Conservation (phyloP, 2,329 filamentous ascomycete species). For the Ophioceras dolichostomum region DNA sequence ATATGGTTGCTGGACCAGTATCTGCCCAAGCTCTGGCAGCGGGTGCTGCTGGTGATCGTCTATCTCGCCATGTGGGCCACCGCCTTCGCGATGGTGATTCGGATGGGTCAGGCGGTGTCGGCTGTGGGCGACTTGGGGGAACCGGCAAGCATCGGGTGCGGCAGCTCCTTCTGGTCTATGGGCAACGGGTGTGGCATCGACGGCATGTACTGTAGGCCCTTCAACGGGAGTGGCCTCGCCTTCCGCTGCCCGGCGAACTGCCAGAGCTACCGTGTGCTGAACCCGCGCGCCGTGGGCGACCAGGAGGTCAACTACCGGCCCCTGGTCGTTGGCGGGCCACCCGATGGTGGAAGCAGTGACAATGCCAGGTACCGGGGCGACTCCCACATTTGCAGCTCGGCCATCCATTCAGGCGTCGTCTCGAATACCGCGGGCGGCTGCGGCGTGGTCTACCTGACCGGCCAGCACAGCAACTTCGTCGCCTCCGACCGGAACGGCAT, state of each 20-base stretch:
- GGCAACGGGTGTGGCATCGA: constrained; percentile 65
- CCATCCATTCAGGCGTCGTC: constrained; percentile 63
- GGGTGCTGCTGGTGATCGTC: constrained; percentile 42
- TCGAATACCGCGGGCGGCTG: constrained; percentile 57
- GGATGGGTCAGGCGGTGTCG: constrained; percentile 43
- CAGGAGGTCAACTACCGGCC: constrained; percentile 51
- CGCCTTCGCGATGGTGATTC: constrained; percentile 56
- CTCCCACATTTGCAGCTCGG: constrained; percentile 66
- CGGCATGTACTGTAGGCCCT: constrained; percentile 63
- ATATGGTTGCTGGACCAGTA: constrained; percentile 49
- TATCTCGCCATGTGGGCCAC: constrained; percentile 58
- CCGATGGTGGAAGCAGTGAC: constrained; percentile 24
- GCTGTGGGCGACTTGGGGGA: constrained; percentile 57
- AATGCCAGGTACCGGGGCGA: constrained; percentile 70
- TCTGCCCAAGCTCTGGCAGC: constrained; percentile 44
- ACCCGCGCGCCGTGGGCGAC: constrained; percentile 64
- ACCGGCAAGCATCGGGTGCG: constrained; percentile 54
- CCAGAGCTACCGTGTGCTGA: constrained; percentile 49
- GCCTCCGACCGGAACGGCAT: constrained; percentile 62
- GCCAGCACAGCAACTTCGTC: constrained; percentile 47
- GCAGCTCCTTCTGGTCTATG: constrained; percentile 55
- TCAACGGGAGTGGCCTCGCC: constrained; percentile 54
- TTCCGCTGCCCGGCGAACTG: constrained; percentile 70
- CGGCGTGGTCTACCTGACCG: constrained; percentile 54
- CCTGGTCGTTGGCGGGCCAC: constrained; percentile 57